Conservation (phyloP, 2,329 filamentous ascomycete species). For the Alternaria sp. region DNA sequence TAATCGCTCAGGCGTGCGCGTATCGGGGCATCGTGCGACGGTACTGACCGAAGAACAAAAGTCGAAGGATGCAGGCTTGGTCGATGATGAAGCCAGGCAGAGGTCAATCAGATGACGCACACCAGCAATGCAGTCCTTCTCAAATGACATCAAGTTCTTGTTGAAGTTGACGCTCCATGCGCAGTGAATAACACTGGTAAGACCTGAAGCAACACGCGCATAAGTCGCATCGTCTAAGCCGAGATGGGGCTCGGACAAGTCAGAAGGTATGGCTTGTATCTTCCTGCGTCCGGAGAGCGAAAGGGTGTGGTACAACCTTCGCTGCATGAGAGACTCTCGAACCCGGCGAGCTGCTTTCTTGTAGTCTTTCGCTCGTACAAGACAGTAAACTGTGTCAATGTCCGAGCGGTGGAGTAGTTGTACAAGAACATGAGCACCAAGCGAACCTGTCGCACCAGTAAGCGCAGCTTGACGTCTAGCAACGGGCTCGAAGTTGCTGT, state of each 20-base stretch:
- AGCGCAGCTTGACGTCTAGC: slow-evolving; percentile 49
- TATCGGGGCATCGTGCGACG: slow-evolving; percentile 48
- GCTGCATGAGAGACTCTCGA: slow-evolving; percentile 42
- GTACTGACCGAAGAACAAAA: slow-evolving; percentile 57
- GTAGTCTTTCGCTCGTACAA: slow-evolving; percentile 56
- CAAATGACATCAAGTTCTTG: slow-evolving; percentile 58
- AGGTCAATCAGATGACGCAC: slow-evolving; percentile 54
- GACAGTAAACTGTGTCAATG: slow-evolving; percentile 56
- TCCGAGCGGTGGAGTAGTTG: slow-evolving; percentile 38
- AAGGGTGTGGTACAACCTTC: slow-evolving; percentile 47
- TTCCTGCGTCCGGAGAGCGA: slow-evolving; percentile 19
- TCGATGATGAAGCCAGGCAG: slow-evolving; percentile 40
- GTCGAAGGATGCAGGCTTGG: slow-evolving; percentile 49
- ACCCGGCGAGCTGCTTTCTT: slow-evolving; percentile 46
- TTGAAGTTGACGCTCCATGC: slow-evolving; percentile 66
- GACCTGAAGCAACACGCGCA: slow-evolving; percentile 10
- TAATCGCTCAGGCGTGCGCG: slow-evolving; percentile 23
- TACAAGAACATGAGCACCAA: slow-evolving; percentile 65
- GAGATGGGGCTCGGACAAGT: slow-evolving; percentile 50
- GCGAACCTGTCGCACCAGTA: slow-evolving; percentile 70
- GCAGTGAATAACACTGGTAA: slow-evolving; percentile 58
- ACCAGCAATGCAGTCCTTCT: slow-evolving; percentile 54
- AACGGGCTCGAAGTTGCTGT: slow-evolving; percentile 45
- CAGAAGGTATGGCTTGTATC: slow-evolving; percentile 48
- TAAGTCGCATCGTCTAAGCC: slow-evolving; percentile 45